phyloP scores from a whole-genome alignment of 2,329 filamentous ascomycete genomes.

The Fusarium tjaetaba region DNA sequence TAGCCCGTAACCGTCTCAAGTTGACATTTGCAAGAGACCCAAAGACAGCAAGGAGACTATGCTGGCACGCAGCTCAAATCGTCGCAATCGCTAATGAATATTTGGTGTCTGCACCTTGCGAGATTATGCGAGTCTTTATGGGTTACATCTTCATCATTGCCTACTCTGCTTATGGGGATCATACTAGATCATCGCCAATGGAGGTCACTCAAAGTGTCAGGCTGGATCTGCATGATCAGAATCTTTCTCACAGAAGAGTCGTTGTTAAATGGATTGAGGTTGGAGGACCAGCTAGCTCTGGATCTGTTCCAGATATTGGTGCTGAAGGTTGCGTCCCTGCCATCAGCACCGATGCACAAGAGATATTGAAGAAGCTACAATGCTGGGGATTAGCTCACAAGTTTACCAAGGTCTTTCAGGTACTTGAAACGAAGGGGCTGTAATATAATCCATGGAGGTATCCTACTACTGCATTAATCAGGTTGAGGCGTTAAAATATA shows the following conservation, averaged over 20 bases:
- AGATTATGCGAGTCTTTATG: conserved; percentile 6
- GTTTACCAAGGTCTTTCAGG: neutral
- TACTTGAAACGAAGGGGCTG: neutral
- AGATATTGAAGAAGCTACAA: neutral
- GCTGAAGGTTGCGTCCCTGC: neutral
- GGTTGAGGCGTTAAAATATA: neutral
- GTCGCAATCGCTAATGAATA: neutral
- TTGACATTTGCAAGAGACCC: neutral
- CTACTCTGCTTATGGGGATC: neutral
- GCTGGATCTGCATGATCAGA: neutral
- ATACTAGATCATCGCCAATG: neutral
- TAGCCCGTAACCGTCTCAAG: neutral
- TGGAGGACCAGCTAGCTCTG: neutral
- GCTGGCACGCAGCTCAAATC: neutral
- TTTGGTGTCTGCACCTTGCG: neutral
- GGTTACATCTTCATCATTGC: conserved; percentile 1
- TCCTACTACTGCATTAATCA: neutral
- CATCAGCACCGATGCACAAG: neutral
- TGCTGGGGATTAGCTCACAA: neutral
- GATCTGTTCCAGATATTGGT: neutral
- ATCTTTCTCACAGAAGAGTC: neutral
- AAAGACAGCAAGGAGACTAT: neutral
- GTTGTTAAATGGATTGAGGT: neutral
- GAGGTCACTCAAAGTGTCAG: neutral
- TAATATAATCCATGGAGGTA: rapidly evolving